A percentile compares a stretch with the other conserved stretches of the same genome.
These are phyloP conservation scores for Trichoderma hamatum DNA, from an alignment of 2,329 filamentous ascomycete genomes.

Conservation along the genomic window DNA sequence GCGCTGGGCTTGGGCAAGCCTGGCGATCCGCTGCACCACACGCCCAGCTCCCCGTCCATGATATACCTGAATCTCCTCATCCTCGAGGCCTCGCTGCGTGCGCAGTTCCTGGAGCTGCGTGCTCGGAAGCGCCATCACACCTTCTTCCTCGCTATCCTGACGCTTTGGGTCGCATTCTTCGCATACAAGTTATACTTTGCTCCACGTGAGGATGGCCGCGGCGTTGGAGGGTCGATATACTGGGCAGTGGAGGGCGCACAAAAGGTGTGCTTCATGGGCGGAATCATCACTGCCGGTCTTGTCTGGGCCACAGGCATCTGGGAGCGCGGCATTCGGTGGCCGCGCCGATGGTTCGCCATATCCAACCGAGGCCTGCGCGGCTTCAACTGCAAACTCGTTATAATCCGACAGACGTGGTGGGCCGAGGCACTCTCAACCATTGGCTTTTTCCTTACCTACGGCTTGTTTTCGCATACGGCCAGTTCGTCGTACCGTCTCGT, in stretches of 20 bases:
- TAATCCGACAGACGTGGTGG: constrained; percentile 82
- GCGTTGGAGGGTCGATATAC: constrained; percentile 91
- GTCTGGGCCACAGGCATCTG: constrained; percentile 96
- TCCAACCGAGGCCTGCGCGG: constrained; percentile 86
- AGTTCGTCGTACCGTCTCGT: constrained; percentile 77
- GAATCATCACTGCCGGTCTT: constrained; percentile 80
- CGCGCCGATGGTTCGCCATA: constrained; percentile 83
- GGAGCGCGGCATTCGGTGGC: constrained; percentile 94
- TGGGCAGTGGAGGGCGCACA: constrained; percentile 92
- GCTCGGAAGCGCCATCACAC: constrained; percentile 88
- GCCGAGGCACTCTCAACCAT: constrained; percentile 73
- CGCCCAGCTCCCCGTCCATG: constrained; percentile 90
- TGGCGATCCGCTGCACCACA: constrained; percentile 73
- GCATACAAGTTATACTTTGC: constrained; percentile 89
- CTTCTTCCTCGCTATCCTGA: constrained; percentile 82
- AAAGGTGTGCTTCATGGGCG: constrained; percentile 89
- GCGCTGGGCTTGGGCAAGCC: constrained; percentile 49
- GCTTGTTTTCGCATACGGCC: constrained; percentile 67
- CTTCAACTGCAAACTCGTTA: constrained; percentile 95
- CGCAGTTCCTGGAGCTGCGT: constrained; percentile 89
- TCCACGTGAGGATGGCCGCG: constrained; percentile 92
- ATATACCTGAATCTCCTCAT: constrained; percentile 98
- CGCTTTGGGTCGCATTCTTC: constrained; percentile 81
- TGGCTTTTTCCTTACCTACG: constrained; percentile 78
- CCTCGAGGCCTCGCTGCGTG: constrained; percentile 88